A percentile compares a stretch with the other conserved stretches of the same genome.
phyloP scores from a whole-genome alignment of 1,139 yeast species.

The Scheffersomyces parashehatae region DNA sequence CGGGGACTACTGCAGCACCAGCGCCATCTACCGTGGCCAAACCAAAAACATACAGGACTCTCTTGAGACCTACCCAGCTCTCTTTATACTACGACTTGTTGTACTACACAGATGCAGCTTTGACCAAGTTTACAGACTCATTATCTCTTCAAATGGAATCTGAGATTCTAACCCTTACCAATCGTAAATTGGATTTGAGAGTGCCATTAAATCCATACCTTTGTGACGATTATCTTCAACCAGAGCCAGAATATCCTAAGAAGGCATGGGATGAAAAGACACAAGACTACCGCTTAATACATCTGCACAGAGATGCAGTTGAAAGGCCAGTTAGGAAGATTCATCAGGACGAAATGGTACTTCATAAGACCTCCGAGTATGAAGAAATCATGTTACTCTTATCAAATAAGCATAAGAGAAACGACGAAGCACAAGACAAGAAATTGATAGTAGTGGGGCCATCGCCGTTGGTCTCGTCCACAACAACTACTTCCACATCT shows the following conservation, averaged over 20 bases:
- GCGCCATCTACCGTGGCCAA: constrained; percentile 19
- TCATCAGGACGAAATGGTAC: constrained; percentile 46
- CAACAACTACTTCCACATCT: constrained; percentile 16
- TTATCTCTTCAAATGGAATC: constrained; percentile 78
- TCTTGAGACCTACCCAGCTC: constrained; percentile 77
- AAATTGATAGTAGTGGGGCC: constrained; percentile 45
- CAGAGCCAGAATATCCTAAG: constrained; percentile 48
- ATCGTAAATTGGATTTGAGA: constrained; percentile 71
- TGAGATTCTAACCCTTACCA: constrained; percentile 75
- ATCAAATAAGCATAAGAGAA: constrained; percentile 40
- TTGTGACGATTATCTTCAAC: constrained; percentile 46
- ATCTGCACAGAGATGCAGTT: constrained; percentile 49
- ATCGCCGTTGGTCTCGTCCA: constrained; percentile 18
- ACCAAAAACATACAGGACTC: constrained; percentile 74
- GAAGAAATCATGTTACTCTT: constrained; percentile 79
- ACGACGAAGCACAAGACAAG: constrained; percentile 40
- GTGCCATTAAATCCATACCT: constrained; percentile 71
- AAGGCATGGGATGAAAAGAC: constrained; percentile 40
- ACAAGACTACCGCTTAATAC: constrained; percentile 33
- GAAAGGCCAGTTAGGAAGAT: constrained; percentile 44
- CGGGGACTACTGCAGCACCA: constrained; percentile 6
- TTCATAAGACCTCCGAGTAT: constrained; percentile 81
- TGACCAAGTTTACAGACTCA: constrained; percentile 76
- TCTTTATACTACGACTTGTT: constrained; percentile 84
- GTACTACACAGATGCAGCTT: constrained; percentile 76